Base-by-base conservation (phyloP, 441 rosid species). In the Eruca vesicaria region DNA sequence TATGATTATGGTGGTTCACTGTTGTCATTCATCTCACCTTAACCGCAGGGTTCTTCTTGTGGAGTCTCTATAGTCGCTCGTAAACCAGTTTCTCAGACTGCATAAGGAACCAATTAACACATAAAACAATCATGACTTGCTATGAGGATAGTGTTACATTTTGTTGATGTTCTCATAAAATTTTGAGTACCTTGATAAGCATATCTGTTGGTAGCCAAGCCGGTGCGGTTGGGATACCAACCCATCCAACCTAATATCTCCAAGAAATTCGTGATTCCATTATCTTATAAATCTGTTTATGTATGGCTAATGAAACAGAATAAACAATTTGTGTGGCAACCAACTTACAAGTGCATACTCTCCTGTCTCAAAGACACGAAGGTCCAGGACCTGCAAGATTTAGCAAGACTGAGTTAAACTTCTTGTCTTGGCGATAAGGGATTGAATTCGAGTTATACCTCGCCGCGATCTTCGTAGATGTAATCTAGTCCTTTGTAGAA, bases 161-260 rank as follows among this genome's bases (percentile, higher is more conserved):
- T 15, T 6, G 16, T 61, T 57, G 6, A 33, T 63, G 45, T 68
- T 10, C 3, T 38, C 55, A 43, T 5, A 48, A n/a, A 61, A n/a
- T 3, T 23, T 3, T 68, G 55, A 10, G 57, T 77, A 91, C 98
- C 97, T 86, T 85, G 80, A 91, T 94, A 63, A 94, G 90, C 95
- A 94, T 92, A 33, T 92, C 88, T 12, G 97, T 90, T 7, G 97
- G 98, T 74, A 94, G 86, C 98, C 97, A 94, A 62, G 97, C 97
- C 0, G 98, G 97, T 66, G 97, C 95, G 9, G 97, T 94, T 2
- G 98, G 98, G 41, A 94, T 77, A 29, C 98, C 98, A 31, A 91
- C 96, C 98, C 97, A 94, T 32, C 93, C 84, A 79, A 94, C 81
- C 98, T 94, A 82, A 8, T 32, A 73, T 19, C 23, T 41, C 36